These are phyloP conservation scores for Gracilaria gracilis DNA, from an alignment of 23 red algal genomes.

Conservation along the genomic window DNA sequence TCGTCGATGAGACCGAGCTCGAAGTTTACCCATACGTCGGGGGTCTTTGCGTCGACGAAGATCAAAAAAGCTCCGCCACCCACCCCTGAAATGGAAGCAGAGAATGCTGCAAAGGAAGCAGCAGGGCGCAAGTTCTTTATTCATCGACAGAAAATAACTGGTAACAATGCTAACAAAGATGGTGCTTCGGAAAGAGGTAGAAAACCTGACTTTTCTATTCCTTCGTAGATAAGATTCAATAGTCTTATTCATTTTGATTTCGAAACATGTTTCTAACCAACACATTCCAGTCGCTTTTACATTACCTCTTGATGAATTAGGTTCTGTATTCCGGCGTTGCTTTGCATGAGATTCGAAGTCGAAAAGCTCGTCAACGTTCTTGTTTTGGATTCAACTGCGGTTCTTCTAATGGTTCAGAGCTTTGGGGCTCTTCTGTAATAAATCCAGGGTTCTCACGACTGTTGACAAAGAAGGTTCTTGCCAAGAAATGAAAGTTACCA, in stretches of 20 bases:
- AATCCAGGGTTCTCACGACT: background rate
- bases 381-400: background rate
- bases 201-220: constrained; percentile 46
- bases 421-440: background rate
- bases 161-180: constrained; percentile 40
- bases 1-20: constrained; percentile 79
- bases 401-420: background rate
- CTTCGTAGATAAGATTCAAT: background rate
- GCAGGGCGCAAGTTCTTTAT: constrained; percentile 77
- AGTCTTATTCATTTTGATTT: background rate
- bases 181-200: constrained; percentile 42
- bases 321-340: constrained; percentile 25
- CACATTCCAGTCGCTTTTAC: background rate
- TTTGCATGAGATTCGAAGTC: constrained; percentile 9
- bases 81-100: constrained; percentile 37
- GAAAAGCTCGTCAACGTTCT: background rate
- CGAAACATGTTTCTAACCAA: constrained; percentile 3
- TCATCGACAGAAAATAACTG: constrained; percentile 65
- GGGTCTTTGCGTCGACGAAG: constrained; percentile 86
- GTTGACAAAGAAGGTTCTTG: background rate
- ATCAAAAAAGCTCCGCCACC: constrained; percentile 29
- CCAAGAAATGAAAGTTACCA: too few relatives aligned
- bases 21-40: constrained; percentile 82
- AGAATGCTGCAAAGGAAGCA: constrained; percentile 76
- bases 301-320: background rate